Conservation (phyloP, 345 rosid species). For the Adansonia digitata region DNA sequence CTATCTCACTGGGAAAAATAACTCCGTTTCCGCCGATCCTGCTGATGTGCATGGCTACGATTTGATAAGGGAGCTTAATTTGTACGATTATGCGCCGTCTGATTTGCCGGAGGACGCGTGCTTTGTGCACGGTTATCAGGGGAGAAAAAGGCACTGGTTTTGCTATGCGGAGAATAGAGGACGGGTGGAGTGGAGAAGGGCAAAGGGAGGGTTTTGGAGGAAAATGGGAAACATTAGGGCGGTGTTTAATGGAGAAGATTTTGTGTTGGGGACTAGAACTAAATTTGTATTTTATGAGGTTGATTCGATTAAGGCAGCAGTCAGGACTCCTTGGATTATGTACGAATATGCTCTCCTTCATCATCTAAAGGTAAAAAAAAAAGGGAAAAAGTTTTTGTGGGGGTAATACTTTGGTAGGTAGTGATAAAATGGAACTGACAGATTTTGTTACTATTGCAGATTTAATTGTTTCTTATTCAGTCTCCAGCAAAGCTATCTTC, state of each 20-base stretch:
- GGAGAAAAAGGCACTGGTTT: slow-evolving; percentile 45
- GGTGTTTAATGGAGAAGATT: slow-evolving; percentile 28
- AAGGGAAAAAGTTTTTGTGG: not conserved
- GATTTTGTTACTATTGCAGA: slow-evolving; percentile 5
- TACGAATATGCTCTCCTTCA: slow-evolving; percentile 40
- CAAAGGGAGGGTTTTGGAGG: slow-evolving; percentile 43
- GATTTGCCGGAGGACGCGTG: slow-evolving; percentile 35
- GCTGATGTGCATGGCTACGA: slow-evolving; percentile 14
- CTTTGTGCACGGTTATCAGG: slow-evolving; percentile 28
- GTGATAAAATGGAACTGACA: not conserved
- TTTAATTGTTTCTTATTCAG: not conserved
- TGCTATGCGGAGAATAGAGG: slow-evolving; percentile 28
- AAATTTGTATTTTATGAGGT: slow-evolving; percentile 37
- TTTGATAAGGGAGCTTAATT: slow-evolving; percentile 41
- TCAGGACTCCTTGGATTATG: slow-evolving; percentile 44
- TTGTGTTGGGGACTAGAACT: slow-evolving; percentile 30
- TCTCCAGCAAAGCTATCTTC: not conserved
- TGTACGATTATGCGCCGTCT: slow-evolving; percentile 33
- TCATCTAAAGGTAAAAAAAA: slow-evolving; percentile 31
- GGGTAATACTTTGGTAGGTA: not conserved
- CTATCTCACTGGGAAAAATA: slow-evolving; percentile 39
- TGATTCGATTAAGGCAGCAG: slow-evolving; percentile 21
- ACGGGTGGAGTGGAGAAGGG: slow-evolving; percentile 18
- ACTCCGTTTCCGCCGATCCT: not conserved
- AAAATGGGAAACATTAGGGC: slow-evolving; percentile 28